Evolutionary conservation across 2,329 filamentous ascomycete species (phyloP).

Genomic region (Fusarium secorum): DNA sequence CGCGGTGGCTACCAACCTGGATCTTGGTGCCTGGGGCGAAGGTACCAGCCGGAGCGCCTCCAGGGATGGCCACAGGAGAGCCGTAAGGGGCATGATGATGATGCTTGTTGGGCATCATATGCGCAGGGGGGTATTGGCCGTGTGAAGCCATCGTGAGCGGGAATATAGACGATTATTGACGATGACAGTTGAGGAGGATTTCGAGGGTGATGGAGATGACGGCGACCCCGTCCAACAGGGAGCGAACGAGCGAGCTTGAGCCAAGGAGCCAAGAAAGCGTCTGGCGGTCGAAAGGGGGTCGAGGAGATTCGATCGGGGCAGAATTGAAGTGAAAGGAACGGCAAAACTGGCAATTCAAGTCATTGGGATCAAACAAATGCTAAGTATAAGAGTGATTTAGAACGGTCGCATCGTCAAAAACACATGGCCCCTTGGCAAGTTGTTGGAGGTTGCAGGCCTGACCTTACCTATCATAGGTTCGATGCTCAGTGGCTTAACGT

Average conservation of each 20-base stretch:
- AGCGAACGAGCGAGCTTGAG: conserved; percentile 20
- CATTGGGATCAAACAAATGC: conserved; percentile 38
- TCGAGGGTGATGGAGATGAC: conserved; percentile 25
- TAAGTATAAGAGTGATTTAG: conserved; percentile 36
- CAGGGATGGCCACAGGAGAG: conserved; percentile 51
- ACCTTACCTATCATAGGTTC: conserved; percentile 31
- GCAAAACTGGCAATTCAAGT: conserved; percentile 34
- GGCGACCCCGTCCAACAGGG: conserved; percentile 31
- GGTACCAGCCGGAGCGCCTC: conserved; percentile 75
- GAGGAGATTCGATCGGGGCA: conserved; percentile 5
- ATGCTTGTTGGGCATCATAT: conserved; percentile 44
- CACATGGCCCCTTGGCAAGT: conserved; percentile 41
- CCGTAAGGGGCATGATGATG: conserved; percentile 56
- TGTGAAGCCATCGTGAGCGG: conserved; percentile 47
- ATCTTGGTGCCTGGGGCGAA: conserved; percentile 96
- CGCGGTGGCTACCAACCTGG: conserved; percentile 89
- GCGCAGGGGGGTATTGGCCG: conserved; percentile 46
- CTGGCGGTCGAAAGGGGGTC: conserved; percentile 32
- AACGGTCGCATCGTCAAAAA: conserved; percentile 40
- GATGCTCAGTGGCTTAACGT: conserved; percentile 36
- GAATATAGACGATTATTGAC: background rate
- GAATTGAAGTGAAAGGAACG: conserved; percentile 34
- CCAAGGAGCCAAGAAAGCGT: conserved; percentile 25
- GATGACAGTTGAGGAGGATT: conserved; percentile 20
- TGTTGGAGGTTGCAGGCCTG: conserved; percentile 36